Conservation (phyloP, 768 basidiomycete species). For the Mycena capillaripes region DNA sequence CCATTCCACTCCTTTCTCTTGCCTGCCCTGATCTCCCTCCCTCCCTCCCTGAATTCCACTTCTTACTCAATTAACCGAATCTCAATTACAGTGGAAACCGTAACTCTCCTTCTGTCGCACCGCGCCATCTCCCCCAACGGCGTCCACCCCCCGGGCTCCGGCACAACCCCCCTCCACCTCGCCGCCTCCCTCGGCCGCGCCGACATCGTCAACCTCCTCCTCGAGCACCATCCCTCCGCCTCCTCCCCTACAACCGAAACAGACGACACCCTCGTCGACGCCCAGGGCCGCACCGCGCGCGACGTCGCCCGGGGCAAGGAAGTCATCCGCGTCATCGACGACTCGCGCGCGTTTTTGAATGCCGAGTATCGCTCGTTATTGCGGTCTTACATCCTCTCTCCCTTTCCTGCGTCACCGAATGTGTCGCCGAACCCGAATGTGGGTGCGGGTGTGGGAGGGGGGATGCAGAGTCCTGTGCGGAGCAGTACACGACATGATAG, state of each 20-base stretch:
- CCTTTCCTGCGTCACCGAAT: conserved; percentile 46
- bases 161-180: conserved; percentile 80
- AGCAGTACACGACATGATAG: too few relatives aligned
- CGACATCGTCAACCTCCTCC: conserved; percentile 80
- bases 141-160: conserved; percentile 78
- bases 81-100: conserved; percentile 63
- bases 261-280: conserved; percentile 83
- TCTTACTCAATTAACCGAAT: not conserved
- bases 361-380: conserved; percentile 83
- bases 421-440: too few relatives aligned
- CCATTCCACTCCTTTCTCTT: not conserved
- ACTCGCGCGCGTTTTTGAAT: conserved; percentile 82
- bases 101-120: conserved; percentile 76
- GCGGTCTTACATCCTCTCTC: conserved; percentile 79
- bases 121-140: conserved; percentile 86
- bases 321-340: conserved; percentile 74
- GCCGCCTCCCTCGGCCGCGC: conserved; percentile 77
- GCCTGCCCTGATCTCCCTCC: too few relatives aligned
- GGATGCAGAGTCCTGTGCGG: too few relatives aligned
- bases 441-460: too few relatives aligned
- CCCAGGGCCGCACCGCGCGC: conserved; percentile 72
- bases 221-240: conserved; percentile 91
- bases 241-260: too few relatives aligned
- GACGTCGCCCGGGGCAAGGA: conserved; percentile 85
- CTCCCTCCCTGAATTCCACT: not conserved